Evolutionary conservation across 495 filamentous ascomycete genomes (phyloP).

Genomic region (Penicillium waksmanii): DNA sequence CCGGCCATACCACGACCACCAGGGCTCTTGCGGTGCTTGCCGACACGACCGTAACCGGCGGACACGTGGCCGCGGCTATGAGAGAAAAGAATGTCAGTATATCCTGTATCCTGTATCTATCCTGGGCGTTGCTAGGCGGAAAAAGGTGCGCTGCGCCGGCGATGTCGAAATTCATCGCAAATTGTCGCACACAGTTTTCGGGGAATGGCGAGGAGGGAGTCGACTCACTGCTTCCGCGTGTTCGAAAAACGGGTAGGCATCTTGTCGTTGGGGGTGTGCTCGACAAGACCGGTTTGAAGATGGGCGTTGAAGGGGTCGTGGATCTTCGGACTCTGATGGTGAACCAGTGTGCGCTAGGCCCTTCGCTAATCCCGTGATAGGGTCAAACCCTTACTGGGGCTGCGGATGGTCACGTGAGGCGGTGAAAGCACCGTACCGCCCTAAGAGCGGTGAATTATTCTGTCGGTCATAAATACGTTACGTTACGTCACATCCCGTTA

Average conservation of each 20-base stretch:
- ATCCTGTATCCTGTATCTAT: background rate
- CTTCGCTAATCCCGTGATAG: conserved; percentile 47
- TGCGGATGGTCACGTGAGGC: conserved; percentile 14
- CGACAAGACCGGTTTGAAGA: conserved; percentile 50
- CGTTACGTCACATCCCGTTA: too few relatives aligned
- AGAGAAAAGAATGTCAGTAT: conserved; percentile 30
- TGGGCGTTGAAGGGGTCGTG: conserved; percentile 49
- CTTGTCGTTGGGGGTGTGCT: conserved; percentile 50
- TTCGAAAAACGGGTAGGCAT: conserved; percentile 86
- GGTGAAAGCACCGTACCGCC: conserved; percentile 7
- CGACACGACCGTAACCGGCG: conserved; percentile 89
- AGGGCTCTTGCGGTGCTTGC: conserved; percentile 92
- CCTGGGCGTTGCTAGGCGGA: background rate
- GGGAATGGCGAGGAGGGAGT: conserved; percentile 19
- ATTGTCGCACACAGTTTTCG: too few relatives aligned
- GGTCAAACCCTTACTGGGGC: conserved; percentile 33
- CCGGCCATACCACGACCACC: conserved; percentile 96
- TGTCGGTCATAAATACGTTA: too few relatives aligned
- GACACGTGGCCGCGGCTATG: conserved; percentile 89
- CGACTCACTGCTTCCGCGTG: conserved; percentile 81
- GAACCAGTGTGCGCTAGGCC: conserved; percentile 51
- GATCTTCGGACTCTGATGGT: conserved; percentile 43
- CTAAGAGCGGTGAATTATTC: background rate
- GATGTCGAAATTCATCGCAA: conserved; percentile 11
- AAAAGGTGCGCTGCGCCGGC: conserved; percentile 5